phyloP scores from a whole-genome alignment of 495 filamentous ascomycete species.

The Hamigera avellanea region DNA sequence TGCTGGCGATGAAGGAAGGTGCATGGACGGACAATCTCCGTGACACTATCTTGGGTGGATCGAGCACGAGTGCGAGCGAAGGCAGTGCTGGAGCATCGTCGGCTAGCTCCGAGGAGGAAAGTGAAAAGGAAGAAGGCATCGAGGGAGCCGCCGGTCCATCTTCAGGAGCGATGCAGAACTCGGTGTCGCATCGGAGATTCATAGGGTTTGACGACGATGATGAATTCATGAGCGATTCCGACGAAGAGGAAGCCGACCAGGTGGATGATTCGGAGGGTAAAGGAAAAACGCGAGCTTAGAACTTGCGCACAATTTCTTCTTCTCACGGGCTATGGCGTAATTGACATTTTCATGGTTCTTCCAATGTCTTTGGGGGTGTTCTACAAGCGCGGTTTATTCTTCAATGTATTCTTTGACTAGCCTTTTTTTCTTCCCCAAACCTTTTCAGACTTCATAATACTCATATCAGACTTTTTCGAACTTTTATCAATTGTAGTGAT shows the following conservation, averaged over 20 bases:
- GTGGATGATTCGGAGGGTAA: constrained; percentile 18
- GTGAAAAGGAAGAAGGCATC: constrained; percentile 28
- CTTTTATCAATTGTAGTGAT: too few species aligned
- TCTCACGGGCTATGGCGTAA: too few species aligned
- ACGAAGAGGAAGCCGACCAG: constrained; percentile 35
- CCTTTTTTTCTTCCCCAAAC: too few species aligned
- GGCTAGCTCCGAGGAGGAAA: constrained; percentile 36
- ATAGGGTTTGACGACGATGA: constrained; percentile 87
- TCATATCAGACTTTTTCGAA: too few species aligned
- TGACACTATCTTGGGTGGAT: constrained; percentile 28
- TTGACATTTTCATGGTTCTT: constrained; percentile 5
- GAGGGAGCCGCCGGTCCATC: constrained; percentile 15
- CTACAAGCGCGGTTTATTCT: not conserved
- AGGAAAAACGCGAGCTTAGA: constrained; percentile 29
- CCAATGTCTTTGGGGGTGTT: not conserved
- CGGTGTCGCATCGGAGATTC: constrained; percentile 38
- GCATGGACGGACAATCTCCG: constrained; percentile 38
- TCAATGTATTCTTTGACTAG: not conserved
- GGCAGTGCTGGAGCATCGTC: constrained; percentile 23
- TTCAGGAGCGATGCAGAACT: constrained; percentile 10
- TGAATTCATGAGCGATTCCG: constrained; percentile 76
- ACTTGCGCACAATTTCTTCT: not conserved
- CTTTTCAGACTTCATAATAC: too few species aligned
- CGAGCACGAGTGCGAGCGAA: constrained; percentile 42
- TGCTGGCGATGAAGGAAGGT: constrained; percentile 59